A percentile compares a stretch with the other conserved stretches of the same genome.
phyloP scores from a whole-genome alignment of 163 green algal genomes.

The Scenedesmus sp. region DNA sequence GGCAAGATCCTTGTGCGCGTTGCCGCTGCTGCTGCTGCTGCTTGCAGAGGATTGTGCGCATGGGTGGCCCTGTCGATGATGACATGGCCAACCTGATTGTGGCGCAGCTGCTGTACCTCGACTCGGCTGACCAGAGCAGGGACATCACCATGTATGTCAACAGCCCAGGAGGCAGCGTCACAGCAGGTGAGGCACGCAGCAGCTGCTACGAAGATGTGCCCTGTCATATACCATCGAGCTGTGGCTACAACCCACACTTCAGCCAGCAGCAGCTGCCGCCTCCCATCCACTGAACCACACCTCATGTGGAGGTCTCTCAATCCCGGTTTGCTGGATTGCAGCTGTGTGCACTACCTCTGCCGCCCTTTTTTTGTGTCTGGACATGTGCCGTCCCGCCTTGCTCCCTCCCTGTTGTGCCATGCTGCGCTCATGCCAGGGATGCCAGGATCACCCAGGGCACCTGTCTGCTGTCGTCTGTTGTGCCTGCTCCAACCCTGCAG shows the following conservation, averaged over 20 bases:
- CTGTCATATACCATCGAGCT: no score
- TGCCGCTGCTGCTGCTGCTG: constrained; percentile 22
- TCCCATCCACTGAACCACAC: no score
- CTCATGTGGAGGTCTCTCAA: neutral
- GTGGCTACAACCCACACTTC: no score
- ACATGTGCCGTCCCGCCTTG: no score
- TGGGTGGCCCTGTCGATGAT: constrained; percentile 98
- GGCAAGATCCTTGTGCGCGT: neutral
- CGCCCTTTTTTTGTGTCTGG: no score
- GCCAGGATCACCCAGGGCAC: neutral
- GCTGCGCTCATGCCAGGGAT: neutral
- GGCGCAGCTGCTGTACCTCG: constrained; percentile 98
- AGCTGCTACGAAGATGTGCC: neutral
- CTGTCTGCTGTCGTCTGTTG: neutral
- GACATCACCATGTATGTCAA: constrained; percentile 99
- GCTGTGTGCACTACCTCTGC: no score
- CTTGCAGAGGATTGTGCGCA: constrained; percentile 93
- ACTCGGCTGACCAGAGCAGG: constrained; percentile 83
- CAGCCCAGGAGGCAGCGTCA: constrained; percentile 96
- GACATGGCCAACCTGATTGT: constrained; percentile 99
- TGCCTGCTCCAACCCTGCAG: constrained; percentile 71
- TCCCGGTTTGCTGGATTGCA: no score
- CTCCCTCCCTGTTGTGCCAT: no score
- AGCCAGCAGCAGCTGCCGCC: neutral
- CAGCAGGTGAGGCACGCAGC: constrained; percentile 77